A percentile compares a stretch with the other conserved stretches of the same genome.
Evolutionary conservation across 2,329 filamentous ascomycete genomes (phyloP).

Genomic region (Scytalidium lignicola): DNA sequence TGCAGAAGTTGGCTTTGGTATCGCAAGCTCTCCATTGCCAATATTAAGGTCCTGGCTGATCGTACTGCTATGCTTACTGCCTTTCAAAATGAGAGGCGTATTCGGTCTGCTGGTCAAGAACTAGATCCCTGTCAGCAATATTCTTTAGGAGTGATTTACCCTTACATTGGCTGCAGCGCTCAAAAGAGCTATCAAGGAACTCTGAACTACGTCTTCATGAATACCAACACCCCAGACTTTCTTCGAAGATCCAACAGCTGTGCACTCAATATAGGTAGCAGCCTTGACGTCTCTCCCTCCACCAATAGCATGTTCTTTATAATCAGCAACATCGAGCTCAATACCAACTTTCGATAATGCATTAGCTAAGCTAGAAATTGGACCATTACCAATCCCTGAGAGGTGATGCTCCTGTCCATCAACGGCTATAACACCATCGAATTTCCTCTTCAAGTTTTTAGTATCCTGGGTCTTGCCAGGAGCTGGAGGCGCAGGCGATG

Average conservation of each 20-base stretch:
- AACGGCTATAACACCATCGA: constrained; percentile 78
- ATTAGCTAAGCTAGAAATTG: constrained; percentile 81
- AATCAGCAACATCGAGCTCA: constrained; percentile 85
- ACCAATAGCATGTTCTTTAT: constrained; percentile 94
- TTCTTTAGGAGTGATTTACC: constrained; percentile 24
- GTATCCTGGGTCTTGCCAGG: constrained; percentile 71
- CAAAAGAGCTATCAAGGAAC: constrained; percentile 78
- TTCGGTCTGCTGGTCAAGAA: constrained; percentile 67
- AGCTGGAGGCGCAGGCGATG: constrained; percentile 63
- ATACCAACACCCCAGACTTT: constrained; percentile 89
- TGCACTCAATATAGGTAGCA: constrained; percentile 94
- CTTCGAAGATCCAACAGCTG: constrained; percentile 57
- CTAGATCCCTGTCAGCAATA: constrained; percentile 36
- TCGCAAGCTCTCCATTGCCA: constrained; percentile 20
- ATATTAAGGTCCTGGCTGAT: constrained; percentile 33
- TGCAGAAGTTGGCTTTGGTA: constrained; percentile 19
- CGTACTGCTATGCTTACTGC: constrained; percentile 45
- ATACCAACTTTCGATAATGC: constrained; percentile 75
- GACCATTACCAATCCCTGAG: constrained; percentile 78
- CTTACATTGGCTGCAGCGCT: constrained; percentile 82
- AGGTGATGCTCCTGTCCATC: constrained; percentile 77
- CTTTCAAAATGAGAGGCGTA: constrained; percentile 61
- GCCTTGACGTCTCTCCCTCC: constrained; percentile 78
- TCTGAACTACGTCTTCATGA: constrained; percentile 88
- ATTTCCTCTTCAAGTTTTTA: constrained; percentile 72